Evolutionary conservation across 2,329 filamentous ascomycete species (phyloP).

Genomic region (Xylariomycetidae sp.): DNA sequence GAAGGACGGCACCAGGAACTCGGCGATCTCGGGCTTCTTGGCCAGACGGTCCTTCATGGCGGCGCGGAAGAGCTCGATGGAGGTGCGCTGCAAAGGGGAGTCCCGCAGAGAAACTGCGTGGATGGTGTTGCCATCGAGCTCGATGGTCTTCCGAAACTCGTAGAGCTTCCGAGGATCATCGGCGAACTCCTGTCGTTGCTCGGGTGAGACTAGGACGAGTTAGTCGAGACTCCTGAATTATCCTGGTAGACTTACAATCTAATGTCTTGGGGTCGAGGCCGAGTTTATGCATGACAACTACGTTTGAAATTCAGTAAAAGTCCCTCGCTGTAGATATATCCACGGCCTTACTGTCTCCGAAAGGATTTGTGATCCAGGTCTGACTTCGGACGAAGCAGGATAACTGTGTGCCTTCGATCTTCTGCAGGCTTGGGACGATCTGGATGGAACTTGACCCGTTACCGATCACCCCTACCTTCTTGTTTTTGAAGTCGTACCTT

Average conservation of each 20-base stretch:
- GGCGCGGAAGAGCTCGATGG: constrained; percentile 25
- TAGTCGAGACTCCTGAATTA: constrained; percentile 1
- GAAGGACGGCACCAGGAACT: constrained; percentile 38
- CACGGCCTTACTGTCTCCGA: constrained; percentile 33
- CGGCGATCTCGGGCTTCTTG: constrained; percentile 38
- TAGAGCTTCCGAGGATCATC: constrained; percentile 33
- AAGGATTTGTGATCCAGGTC: constrained; percentile 45
- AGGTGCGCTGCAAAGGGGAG: constrained; percentile 30
- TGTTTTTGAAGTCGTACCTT: constrained; percentile 43
- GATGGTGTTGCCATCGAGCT: constrained; percentile 36
- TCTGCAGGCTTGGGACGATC: constrained; percentile 46
- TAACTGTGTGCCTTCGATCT: constrained; percentile 34
- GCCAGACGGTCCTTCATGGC: constrained; percentile 37
- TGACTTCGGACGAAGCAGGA: constrained; percentile 44
- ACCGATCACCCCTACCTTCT: constrained; percentile 47
- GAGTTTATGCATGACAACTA: constrained; percentile 34
- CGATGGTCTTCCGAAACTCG: constrained; percentile 39
- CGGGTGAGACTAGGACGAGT: constrained; percentile 28
- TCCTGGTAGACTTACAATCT: constrained; percentile 28
- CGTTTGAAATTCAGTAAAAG: constrained; percentile 7
- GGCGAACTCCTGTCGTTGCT: constrained; percentile 33
- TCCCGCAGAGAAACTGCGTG: constrained; percentile 36
- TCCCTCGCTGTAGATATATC: neutral
- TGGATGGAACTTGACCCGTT: constrained; percentile 49
- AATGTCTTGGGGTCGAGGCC: constrained; percentile 35